These are phyloP conservation scores for Pythium folliculosum DNA, from an alignment of 352 stramenopile genomes.

Conservation along the genomic window DNA sequence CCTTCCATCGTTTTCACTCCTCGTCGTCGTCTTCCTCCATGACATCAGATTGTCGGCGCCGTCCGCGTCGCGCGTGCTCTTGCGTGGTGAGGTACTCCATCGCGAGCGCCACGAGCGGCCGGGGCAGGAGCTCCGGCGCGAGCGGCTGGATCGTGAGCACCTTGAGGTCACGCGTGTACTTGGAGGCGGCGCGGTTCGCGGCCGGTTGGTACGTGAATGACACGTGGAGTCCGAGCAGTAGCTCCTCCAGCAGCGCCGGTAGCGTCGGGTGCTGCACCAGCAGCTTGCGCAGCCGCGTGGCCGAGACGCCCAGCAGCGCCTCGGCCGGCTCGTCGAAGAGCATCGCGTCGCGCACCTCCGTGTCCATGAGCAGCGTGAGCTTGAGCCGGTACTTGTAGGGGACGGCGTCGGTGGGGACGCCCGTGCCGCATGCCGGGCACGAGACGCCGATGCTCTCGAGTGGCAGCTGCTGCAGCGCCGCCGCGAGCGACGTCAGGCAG, in stretches of 20 bases:
- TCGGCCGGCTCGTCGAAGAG: slow-evolving; percentile 55
- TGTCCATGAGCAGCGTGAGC: slow-evolving; percentile 44
- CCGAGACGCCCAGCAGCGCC: slow-evolving; percentile 39
- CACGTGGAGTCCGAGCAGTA: slow-evolving; percentile 53
- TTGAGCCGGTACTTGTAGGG: slow-evolving; percentile 59
- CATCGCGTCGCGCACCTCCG: slow-evolving; percentile 38
- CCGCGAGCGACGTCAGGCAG: slow-evolving; percentile 47
- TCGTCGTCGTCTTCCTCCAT: not conserved
- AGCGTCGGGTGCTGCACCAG: slow-evolving; percentile 41
- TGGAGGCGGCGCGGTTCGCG: slow-evolving; percentile 25
- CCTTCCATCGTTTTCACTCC: not conserved
- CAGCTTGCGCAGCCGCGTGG: slow-evolving; percentile 34
- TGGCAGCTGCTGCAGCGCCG: slow-evolving; percentile 25
- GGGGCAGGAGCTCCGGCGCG: slow-evolving; percentile 40
- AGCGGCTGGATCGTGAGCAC: slow-evolving; percentile 48
- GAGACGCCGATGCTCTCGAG: slow-evolving; percentile 23
- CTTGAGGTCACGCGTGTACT: slow-evolving; percentile 55
- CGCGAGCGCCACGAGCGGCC: slow-evolving; percentile 41
- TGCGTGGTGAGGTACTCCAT: slow-evolving; percentile 40
- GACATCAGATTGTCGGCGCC: not conserved
- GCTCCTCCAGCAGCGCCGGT: slow-evolving; percentile 44
- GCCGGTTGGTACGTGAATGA: slow-evolving; percentile 49
- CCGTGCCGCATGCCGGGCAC: slow-evolving; percentile 37
- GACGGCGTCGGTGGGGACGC: slow-evolving; percentile 27
- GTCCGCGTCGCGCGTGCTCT: slow-evolving; percentile 13